These are phyloP conservation scores for Pythium oligandrum DNA, from an alignment of 352 stramenopile genomes.

Conservation along the genomic window DNA sequence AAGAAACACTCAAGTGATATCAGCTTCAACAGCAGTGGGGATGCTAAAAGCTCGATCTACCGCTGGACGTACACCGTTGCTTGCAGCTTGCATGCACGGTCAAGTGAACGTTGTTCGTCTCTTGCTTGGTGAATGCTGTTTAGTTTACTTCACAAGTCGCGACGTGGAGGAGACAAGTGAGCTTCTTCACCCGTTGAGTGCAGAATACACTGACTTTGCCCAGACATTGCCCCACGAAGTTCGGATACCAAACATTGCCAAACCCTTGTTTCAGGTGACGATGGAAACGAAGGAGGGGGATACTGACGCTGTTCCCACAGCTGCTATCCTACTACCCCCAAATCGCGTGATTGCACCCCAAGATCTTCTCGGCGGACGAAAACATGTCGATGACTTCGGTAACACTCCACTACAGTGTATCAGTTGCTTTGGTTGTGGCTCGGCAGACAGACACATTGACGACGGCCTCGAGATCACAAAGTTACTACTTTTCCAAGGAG, in stretches of 20 bases:
- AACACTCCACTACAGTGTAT: slow-evolving; percentile 76
- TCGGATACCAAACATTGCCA: background rate
- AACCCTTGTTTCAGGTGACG: slow-evolving; percentile 31
- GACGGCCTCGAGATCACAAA: slow-evolving; percentile 58
- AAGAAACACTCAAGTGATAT: no score
- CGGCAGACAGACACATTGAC: slow-evolving; percentile 48
- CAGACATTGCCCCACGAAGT: slow-evolving; percentile 1
- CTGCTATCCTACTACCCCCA: slow-evolving; percentile 38
- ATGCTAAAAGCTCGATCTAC: slow-evolving; percentile 35
- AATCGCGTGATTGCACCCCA: slow-evolving; percentile 28
- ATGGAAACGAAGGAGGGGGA: slow-evolving; percentile 41
- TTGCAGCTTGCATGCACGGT: slow-evolving; percentile 62
- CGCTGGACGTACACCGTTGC: slow-evolving; percentile 54
- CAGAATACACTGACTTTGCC: slow-evolving; percentile 8
- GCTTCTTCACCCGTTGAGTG: slow-evolving; percentile 36
- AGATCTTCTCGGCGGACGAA: slow-evolving; percentile 41
- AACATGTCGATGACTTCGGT: slow-evolving; percentile 69
- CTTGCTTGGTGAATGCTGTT: slow-evolving; percentile 51
- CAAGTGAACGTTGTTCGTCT: slow-evolving; percentile 59
- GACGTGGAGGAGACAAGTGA: slow-evolving; percentile 31
- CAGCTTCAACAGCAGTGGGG: slow-evolving; percentile 7
- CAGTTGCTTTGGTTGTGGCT: slow-evolving; percentile 74
- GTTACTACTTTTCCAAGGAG: slow-evolving; percentile 52
- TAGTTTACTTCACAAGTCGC: slow-evolving; percentile 65
- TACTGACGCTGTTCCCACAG: slow-evolving; percentile 35